phyloP scores from a whole-genome alignment of 1,284 basidiomycete species.

The Coniferiporia weirii region DNA sequence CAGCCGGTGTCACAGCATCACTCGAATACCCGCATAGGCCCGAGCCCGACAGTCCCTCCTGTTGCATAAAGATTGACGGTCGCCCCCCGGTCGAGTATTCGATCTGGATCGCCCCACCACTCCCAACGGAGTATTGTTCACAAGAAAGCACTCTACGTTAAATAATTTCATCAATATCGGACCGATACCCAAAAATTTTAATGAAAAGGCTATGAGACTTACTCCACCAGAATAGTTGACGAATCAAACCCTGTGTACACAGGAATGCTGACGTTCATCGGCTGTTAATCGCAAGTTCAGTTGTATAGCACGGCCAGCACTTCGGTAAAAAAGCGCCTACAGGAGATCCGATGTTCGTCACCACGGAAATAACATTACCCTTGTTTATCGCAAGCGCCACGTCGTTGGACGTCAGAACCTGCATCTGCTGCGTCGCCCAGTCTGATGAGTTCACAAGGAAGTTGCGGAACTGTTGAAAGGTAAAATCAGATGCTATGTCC shows the following conservation, averaged over 20 bases:
- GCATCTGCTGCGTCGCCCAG: constrained; percentile 53
- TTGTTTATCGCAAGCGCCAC: constrained; percentile 68
- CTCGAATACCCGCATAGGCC: constrained; percentile 10
- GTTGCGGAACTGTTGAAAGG: constrained; percentile 49
- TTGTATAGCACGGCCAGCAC: background rate
- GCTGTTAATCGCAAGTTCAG: constrained; percentile 31
- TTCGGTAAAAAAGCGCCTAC: constrained; percentile 33
- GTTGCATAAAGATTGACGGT: constrained; percentile 3
- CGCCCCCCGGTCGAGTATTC: constrained; percentile 57
- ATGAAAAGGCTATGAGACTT: constrained; percentile 23
- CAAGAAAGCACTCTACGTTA: constrained; percentile 52
- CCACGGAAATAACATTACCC: constrained; percentile 60
- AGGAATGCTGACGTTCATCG: constrained; percentile 48
- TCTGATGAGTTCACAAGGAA: constrained; percentile 55
- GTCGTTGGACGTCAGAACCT: constrained; percentile 53
- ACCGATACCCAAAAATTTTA: background rate
- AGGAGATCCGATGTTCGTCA: constrained; percentile 76
- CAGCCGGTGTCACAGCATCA: background rate
- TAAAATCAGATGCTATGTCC: background rate
- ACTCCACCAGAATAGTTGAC: constrained; percentile 51
- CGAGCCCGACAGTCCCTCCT: constrained; percentile 2
- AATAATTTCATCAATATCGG: background rate
- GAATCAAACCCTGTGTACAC: constrained; percentile 48
- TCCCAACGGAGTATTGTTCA: constrained; percentile 59
- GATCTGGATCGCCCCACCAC: constrained; percentile 50